Conservation (phyloP, 495 filamentous ascomycete genomes). For the Bacidia gigantensis region DNA sequence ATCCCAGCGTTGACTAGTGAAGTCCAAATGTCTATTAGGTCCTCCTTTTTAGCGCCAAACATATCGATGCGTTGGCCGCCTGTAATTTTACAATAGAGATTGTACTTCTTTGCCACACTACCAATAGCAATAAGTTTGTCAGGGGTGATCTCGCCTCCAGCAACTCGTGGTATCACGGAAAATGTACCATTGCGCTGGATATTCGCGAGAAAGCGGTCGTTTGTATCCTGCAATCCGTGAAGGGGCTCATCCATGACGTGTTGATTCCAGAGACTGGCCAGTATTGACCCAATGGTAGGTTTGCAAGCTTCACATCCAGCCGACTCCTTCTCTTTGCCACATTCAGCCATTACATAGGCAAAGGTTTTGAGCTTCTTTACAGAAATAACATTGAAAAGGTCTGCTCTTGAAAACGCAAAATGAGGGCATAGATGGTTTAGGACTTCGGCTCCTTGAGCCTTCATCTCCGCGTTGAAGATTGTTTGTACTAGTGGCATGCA, state of each 20-base stretch:
- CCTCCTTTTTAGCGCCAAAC: constrained; percentile 88
- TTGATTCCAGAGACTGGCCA: constrained; percentile 72
- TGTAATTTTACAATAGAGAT: constrained; percentile 89
- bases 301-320: constrained; percentile 91
- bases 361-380: constrained; percentile 70
- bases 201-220: constrained; percentile 86
- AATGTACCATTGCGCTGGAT: constrained; percentile 93
- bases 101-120: constrained; percentile 76
- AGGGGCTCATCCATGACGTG: constrained; percentile 65
- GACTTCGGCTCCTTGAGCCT: constrained; percentile 78
- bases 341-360: constrained; percentile 66
- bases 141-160: constrained; percentile 82
- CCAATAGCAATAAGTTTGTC: constrained; percentile 84
- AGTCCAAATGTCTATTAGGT: constrained; percentile 81
- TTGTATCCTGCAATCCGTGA: constrained; percentile 84
- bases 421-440: constrained; percentile 82
- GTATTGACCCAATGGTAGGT: constrained; percentile 72
- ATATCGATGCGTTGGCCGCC: constrained; percentile 92
- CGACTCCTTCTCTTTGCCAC: constrained; percentile 58
- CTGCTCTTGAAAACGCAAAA: constrained; percentile 74
- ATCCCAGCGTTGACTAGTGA: constrained; percentile 77
- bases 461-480: constrained; percentile 90
- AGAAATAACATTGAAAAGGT: constrained; percentile 81
- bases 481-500: constrained; percentile 86
- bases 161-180: constrained; percentile 73